A percentile compares a stretch with the other conserved stretches of the same genome.
Conservation (phyloP, 2,329 filamentous ascomycete genomes). For the Pseudodiploospora longispora region DNA sequence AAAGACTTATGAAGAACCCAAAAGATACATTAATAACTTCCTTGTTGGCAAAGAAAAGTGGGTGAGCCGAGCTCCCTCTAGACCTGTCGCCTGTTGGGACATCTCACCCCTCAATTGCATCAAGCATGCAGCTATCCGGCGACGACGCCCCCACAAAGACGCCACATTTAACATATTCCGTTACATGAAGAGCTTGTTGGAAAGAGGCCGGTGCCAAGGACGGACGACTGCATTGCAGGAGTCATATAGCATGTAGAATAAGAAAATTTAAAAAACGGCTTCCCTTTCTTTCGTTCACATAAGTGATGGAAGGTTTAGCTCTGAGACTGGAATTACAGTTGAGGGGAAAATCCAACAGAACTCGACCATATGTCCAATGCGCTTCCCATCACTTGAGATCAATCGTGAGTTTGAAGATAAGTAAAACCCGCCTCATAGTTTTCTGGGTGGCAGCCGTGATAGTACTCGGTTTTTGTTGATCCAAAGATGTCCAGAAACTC, state of each 20-base stretch:
- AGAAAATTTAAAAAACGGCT: background rate
- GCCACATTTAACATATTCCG: conserved; percentile 38
- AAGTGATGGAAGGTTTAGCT: too few relatives aligned
- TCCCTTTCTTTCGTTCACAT: too few relatives aligned
- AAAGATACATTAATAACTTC: background rate
- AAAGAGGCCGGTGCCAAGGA: conserved; percentile 16
- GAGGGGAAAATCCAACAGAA: too few relatives aligned
- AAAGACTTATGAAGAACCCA: too few relatives aligned
- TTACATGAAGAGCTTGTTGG: conserved; percentile 26
- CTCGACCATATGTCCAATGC: too few relatives aligned
- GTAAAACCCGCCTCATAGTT: too few relatives aligned
- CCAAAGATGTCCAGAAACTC: too few relatives aligned
- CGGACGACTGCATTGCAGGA: conserved; percentile 19
- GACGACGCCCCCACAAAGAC: conserved; percentile 33
- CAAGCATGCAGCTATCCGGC: conserved; percentile 41
- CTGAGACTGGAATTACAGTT: too few relatives aligned
- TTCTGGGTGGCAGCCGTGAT: too few relatives aligned
- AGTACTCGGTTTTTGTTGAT: too few relatives aligned
- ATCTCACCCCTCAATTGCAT: conserved; percentile 23
- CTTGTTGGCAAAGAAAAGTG: background rate
- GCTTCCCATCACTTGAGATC: too few relatives aligned
- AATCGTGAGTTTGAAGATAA: too few relatives aligned
- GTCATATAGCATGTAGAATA: conserved; percentile 7
- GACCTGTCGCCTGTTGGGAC: background rate
- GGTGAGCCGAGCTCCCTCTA: background rate